Percentiles rank a stretch among this genome's conserved stretches.
Evolutionary conservation across 768 basidiomycete species (phyloP).

Genomic region (Pisolithus sp.): DNA sequence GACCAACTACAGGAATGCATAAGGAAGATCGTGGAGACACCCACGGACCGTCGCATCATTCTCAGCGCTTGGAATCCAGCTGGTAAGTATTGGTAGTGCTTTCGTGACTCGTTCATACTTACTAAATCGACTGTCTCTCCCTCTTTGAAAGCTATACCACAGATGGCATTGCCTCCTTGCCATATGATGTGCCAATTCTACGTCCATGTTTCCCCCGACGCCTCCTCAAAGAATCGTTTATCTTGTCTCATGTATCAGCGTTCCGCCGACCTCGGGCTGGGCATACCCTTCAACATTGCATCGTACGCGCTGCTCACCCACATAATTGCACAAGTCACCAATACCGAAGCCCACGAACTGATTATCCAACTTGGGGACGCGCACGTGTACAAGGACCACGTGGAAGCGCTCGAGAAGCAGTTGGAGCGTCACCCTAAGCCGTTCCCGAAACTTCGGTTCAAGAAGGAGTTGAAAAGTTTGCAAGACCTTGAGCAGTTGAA

Average conservation of each 20-base stretch:
- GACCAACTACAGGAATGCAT: slow-evolving; percentile 91
- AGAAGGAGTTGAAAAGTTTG: slow-evolving; percentile 58
- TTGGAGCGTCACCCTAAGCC: slow-evolving; percentile 68
- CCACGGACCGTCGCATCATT: slow-evolving; percentile 90
- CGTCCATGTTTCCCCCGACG: slow-evolving; percentile 71
- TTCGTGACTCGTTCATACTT: neutral
- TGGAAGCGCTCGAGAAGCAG: slow-evolving; percentile 80
- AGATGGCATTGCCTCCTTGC: slow-evolving; percentile 97
- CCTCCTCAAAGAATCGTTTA: slow-evolving; percentile 56
- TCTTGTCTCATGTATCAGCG: slow-evolving; percentile 98
- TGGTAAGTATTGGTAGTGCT: slow-evolving; percentile 43
- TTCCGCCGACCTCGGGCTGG: slow-evolving; percentile 94
- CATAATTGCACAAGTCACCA: slow-evolving; percentile 93
- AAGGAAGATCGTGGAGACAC: slow-evolving; percentile 85
- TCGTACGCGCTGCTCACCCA: slow-evolving; percentile 96
- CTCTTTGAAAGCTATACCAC: slow-evolving; percentile 61
- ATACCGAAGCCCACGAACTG: slow-evolving; percentile 81
- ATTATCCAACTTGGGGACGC: slow-evolving; percentile 97
- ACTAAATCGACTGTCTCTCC: neutral
- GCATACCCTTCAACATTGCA: slow-evolving; percentile 98
- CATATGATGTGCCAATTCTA: slow-evolving; percentile 99
- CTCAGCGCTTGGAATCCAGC: slow-evolving; percentile 97
- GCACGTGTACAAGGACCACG: slow-evolving; percentile 91
- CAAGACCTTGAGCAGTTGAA: slow-evolving; percentile 68
- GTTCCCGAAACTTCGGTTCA: slow-evolving; percentile 80